phyloP scores from a whole-genome alignment of 2,329 filamentous ascomycete genomes.

The Botrytis medusae region DNA sequence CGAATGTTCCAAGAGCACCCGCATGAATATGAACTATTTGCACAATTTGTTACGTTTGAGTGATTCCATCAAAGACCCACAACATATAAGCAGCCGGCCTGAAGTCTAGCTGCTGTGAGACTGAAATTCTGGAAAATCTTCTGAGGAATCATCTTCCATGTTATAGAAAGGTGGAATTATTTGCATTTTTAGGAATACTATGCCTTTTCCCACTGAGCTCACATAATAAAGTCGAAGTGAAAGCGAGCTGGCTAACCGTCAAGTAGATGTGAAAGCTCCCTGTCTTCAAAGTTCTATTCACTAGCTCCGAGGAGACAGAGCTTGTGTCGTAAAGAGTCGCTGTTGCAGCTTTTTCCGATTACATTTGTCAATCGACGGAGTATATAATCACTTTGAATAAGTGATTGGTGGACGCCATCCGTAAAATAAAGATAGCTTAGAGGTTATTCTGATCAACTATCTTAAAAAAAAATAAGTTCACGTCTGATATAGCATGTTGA shows the following conservation, averaged over 20 bases:
- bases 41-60: background rate
- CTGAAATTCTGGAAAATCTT: background rate
- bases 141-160: no score
- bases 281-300: no score
- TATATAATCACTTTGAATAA: background rate
- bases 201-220: no score
- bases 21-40: background rate
- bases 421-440: background rate
- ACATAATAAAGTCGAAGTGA: no score
- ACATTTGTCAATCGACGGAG: background rate
- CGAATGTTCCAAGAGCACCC: rapidly evolving
- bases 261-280: no score
- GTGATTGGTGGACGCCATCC: background rate
- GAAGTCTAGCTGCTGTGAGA: background rate
- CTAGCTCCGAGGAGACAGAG: no score
- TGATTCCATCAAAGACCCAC: background rate
- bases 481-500: rapidly evolving
- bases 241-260: no score
- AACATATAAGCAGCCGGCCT: background rate
- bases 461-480: background rate
- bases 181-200: no score
- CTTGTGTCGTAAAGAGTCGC: background rate
- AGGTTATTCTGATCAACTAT: rapidly evolving
- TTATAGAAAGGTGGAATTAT: no score
- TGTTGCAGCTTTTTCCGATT: background rate